phyloP scores from a whole-genome alignment of 2,329 filamentous ascomycete genomes.

The Ceratocystis huliohia region DNA sequence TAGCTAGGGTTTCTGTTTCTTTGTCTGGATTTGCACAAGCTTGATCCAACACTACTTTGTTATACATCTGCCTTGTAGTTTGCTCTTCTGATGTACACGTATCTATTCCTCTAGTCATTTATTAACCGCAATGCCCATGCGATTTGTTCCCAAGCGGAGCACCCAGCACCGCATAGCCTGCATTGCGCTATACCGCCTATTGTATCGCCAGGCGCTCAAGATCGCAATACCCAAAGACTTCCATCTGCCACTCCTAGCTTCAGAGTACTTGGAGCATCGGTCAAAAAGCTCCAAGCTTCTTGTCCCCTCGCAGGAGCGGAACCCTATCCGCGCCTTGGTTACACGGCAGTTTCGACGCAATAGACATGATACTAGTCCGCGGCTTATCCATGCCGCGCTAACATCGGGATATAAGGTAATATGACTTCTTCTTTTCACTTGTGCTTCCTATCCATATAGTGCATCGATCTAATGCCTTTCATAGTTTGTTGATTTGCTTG shows the following conservation, averaged over 20 bases:
- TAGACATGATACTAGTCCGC: slow-evolving; percentile 42
- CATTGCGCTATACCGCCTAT: slow-evolving; percentile 59
- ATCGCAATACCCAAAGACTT: slow-evolving; percentile 40
- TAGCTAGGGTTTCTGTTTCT: neutral
- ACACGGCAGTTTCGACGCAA: slow-evolving; percentile 51
- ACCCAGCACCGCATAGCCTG: slow-evolving; percentile 44
- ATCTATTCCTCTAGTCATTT: neutral
- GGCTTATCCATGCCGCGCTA: slow-evolving; percentile 50
- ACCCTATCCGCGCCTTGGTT: slow-evolving; percentile 45
- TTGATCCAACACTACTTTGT: neutral
- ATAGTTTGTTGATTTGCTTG: slow-evolving; percentile 34
- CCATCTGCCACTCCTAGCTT: slow-evolving; percentile 18
- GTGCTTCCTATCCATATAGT: neutral
- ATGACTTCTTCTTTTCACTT: neutral
- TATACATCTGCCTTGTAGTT: neutral
- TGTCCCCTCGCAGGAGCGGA: slow-evolving; percentile 22
- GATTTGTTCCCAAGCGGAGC: slow-evolving; percentile 37
- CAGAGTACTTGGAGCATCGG: slow-evolving; percentile 3
- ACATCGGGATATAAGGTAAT: slow-evolving; percentile 53
- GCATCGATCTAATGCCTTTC: neutral
- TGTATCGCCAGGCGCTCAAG: slow-evolving; percentile 45
- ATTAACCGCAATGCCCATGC: slow-evolving; percentile 26
- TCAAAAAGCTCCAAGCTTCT: neutral
- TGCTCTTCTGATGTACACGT: neutral
- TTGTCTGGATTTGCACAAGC: slow-evolving; percentile 1